phyloP scores from a whole-genome alignment of 78 protist genomes.

The Pelomyxa schiedti region DNA sequence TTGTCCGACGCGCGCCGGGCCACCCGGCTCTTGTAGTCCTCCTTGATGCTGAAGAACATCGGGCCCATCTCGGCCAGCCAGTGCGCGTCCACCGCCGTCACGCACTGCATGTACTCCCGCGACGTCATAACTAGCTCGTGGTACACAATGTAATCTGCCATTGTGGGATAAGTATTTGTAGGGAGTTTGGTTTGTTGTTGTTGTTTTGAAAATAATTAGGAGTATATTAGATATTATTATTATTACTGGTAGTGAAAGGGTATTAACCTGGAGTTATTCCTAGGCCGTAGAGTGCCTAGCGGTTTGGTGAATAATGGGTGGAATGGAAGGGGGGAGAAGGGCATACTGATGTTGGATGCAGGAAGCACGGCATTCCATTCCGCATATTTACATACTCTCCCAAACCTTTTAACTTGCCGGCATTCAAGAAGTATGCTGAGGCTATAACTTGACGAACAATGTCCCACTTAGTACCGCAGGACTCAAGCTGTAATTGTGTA shows the following conservation, averaged over 20 bases:
- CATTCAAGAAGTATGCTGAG: constrained; percentile 81
- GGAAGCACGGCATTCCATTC: constrained; percentile 86
- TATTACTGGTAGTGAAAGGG: too few relatives aligned
- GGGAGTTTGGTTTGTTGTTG: too few relatives aligned
- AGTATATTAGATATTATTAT: too few relatives aligned
- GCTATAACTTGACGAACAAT: constrained; percentile 74
- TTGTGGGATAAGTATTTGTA: too few relatives aligned
- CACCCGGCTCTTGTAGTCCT: constrained; percentile 7
- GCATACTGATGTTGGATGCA: constrained; percentile 98
- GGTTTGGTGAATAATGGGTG: too few relatives aligned
- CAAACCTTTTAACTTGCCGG: constrained; percentile 71
- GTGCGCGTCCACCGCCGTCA: constrained; percentile 89
- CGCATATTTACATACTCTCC: constrained; percentile 92
- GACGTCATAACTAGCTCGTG: constrained; percentile 95
- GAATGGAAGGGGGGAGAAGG: too few relatives aligned
- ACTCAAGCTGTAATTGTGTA: too few relatives aligned
- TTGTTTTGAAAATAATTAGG: too few relatives aligned
- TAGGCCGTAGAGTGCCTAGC: constrained; percentile 73
- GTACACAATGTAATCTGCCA: constrained; percentile 95
- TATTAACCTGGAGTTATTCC: constrained; percentile 91
- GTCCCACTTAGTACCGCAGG: constrained; percentile 77
- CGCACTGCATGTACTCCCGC: constrained; percentile 91
- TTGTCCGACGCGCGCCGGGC: not conserved
- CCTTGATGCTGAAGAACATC: constrained; percentile 60
- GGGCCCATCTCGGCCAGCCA: constrained; percentile 96